Conservation (phyloP, 1,139 yeast species). For the Yamadazyma songkhlaensis region DNA sequence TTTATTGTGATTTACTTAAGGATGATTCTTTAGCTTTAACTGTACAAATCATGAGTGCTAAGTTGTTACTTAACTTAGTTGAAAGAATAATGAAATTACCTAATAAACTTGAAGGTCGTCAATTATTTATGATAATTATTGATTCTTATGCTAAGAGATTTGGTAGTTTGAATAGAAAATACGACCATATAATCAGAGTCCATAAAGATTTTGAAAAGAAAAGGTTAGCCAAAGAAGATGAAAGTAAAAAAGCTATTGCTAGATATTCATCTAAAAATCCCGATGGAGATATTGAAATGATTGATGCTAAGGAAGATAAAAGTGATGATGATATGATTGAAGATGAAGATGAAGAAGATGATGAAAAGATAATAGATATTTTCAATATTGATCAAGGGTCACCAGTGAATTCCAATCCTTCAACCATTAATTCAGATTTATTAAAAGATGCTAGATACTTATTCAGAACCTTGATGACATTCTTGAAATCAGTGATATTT, state of each 20-base stretch:
- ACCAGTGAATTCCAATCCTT: slow-evolving; percentile 34
- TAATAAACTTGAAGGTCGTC: slow-evolving; percentile 81
- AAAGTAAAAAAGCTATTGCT: slow-evolving; percentile 39
- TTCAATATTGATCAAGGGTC: slow-evolving; percentile 40
- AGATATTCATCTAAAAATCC: slow-evolving; percentile 37
- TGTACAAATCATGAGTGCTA: slow-evolving; percentile 97
- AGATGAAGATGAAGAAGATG: slow-evolving; percentile 15
- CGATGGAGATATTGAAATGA: slow-evolving; percentile 9
- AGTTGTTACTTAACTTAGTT: slow-evolving; percentile 78
- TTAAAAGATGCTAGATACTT: slow-evolving; percentile 84
- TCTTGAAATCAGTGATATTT: slow-evolving; percentile 84
- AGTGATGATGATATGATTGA: slow-evolving; percentile 11
- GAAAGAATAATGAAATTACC: slow-evolving; percentile 86
- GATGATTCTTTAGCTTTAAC: slow-evolving; percentile 84
- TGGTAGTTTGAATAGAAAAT: slow-evolving; percentile 68
- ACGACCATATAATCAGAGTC: slow-evolving; percentile 61
- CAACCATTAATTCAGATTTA: slow-evolving; percentile 52
- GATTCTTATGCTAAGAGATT: slow-evolving; percentile 88
- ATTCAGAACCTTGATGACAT: slow-evolving; percentile 86
- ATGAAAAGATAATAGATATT: slow-evolving; percentile 27
- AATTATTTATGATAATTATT: slow-evolving; percentile 74
- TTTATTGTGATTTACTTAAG: slow-evolving; percentile 77
- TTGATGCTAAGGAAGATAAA: slow-evolving; percentile 6
- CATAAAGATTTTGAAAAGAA: slow-evolving; percentile 54
- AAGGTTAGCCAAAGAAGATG: slow-evolving; percentile 39